These are phyloP conservation scores for Trypanosoma platydactyli DNA, from an alignment of 208 protist species.

Conservation along the genomic window DNA sequence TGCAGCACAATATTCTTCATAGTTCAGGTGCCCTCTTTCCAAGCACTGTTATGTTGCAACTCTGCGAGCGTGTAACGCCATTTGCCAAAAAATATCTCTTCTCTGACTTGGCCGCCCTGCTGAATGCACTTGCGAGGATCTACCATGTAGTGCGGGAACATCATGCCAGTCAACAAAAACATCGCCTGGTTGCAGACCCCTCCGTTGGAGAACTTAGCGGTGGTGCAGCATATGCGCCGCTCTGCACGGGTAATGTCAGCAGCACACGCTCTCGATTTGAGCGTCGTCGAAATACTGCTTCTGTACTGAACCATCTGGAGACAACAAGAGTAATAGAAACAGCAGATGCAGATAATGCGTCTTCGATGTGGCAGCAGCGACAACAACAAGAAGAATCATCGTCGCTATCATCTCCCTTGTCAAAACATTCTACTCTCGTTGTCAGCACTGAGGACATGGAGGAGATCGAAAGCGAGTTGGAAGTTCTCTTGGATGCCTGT, in stretches of 20 bases:
- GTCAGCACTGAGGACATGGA: conserved; percentile 29
- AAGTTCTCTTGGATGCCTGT: conserved; percentile 27
- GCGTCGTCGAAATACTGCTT: conserved; percentile 2
- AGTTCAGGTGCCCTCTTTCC: conserved; percentile 16
- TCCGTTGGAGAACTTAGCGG: not conserved
- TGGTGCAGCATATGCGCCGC: not conserved
- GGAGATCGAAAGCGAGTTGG: conserved; percentile 33
- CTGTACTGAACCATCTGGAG: not conserved
- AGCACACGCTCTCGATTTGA: conserved; percentile 8
- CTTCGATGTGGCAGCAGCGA: not conserved
- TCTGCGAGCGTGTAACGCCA: conserved; percentile 28
- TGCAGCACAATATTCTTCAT: conserved; percentile 21
- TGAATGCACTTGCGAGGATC: conserved; percentile 29
- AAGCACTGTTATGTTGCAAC: conserved; percentile 15
- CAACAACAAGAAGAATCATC: not conserved
- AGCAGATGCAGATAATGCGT: not conserved
- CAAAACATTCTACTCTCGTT: not conserved
- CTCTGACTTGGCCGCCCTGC: conserved; percentile 31
- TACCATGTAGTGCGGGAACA: conserved; percentile 18
- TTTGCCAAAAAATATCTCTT: conserved; percentile 28
- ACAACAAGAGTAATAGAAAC: not conserved
- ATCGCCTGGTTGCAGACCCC: not conserved
- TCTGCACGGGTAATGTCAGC: not conserved
- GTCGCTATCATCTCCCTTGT: not conserved
- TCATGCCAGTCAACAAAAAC: not conserved